Conservation (phyloP, 805 yeast species). For the Cyberlindnera maritima region DNA sequence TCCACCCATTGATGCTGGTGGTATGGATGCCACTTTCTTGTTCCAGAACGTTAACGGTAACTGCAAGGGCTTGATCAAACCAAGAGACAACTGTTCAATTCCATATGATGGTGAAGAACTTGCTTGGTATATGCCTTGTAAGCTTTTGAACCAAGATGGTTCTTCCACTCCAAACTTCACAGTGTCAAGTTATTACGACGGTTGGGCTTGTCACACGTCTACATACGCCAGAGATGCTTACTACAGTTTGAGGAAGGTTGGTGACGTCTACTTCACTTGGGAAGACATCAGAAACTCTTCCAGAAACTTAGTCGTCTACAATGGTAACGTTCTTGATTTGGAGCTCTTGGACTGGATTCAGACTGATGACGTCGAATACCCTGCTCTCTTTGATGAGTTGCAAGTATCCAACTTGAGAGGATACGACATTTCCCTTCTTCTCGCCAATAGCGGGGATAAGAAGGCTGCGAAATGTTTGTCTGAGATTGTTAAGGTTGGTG, state of each 20-base stretch:
- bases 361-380: constrained; percentile 65
- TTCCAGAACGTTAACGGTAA: constrained; percentile 92
- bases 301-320: constrained; percentile 81
- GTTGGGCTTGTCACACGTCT: constrained; percentile 92
- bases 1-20: constrained; percentile 88
- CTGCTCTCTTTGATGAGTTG: constrained; percentile 65
- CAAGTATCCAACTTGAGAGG: constrained; percentile 60
- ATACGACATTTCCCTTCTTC: constrained; percentile 73
- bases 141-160: constrained; percentile 66
- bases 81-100: constrained; percentile 65
- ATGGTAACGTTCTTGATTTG: constrained; percentile 86
- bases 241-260: constrained; percentile 55
- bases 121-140: constrained; percentile 98
- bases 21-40: constrained; percentile 76
- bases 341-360: constrained; percentile 74
- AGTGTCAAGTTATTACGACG: constrained; percentile 56
- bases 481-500: constrained; percentile 87
- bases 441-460: constrained; percentile 63
- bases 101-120: constrained; percentile 63
- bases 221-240: constrained; percentile 64
- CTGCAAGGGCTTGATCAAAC: constrained; percentile 74
- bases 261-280: constrained; percentile 89
- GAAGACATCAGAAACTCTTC: constrained; percentile 68
- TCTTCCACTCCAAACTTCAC: constrained; percentile 64
- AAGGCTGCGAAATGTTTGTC: constrained; percentile 76